Percentiles rank a stretch among this genome's conserved stretches.
phyloP scores from a whole-genome alignment of 83 land plant species.

The Larix sibirica region DNA sequence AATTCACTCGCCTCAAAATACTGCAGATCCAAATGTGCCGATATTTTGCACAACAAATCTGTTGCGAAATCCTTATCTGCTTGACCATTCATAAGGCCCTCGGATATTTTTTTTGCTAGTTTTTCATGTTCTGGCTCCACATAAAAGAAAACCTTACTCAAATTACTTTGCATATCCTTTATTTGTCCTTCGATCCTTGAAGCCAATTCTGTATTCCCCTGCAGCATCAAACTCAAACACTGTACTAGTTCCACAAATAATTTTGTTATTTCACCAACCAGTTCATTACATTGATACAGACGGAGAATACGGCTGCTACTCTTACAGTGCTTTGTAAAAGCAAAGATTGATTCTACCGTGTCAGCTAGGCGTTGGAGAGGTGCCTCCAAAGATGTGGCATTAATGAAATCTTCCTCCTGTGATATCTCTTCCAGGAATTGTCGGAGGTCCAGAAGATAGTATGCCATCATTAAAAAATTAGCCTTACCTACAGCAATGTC shows the following conservation, averaged over 20 bases:
- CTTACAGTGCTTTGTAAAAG: constrained; percentile 11
- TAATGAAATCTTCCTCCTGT: constrained; percentile 13
- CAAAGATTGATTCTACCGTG: constrained; percentile 11
- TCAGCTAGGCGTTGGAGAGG: constrained; percentile 11
- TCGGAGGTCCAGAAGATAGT: constrained; percentile 12
- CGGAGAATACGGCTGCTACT: constrained; percentile 24
- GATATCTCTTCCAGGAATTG: constrained; percentile 12
- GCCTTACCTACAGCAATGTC: constrained; percentile 28
- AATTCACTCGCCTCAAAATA: constrained; percentile 21
- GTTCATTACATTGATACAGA: constrained; percentile 6
- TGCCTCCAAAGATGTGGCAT: not conserved
- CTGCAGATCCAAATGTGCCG: constrained; percentile 4
- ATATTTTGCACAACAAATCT: constrained; percentile 15
- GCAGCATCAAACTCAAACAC: constrained; percentile 18
- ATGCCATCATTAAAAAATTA: constrained; percentile 25
- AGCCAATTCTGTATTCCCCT: constrained; percentile 9
- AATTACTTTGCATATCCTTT: constrained; percentile 21
- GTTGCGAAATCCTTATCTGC: constrained; percentile 16
- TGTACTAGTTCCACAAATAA: not conserved
- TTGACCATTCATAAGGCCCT: constrained; percentile 9
- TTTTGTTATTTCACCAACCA: constrained; percentile 17
- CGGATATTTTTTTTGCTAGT: constrained; percentile 16
- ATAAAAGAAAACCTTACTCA: constrained; percentile 18
- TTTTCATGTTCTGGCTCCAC: constrained; percentile 24
- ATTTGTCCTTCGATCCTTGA: constrained; percentile 18